Base-by-base conservation (phyloP, 2,329 filamentous ascomycete species). In the Dactylellina haptotyla region DNA sequence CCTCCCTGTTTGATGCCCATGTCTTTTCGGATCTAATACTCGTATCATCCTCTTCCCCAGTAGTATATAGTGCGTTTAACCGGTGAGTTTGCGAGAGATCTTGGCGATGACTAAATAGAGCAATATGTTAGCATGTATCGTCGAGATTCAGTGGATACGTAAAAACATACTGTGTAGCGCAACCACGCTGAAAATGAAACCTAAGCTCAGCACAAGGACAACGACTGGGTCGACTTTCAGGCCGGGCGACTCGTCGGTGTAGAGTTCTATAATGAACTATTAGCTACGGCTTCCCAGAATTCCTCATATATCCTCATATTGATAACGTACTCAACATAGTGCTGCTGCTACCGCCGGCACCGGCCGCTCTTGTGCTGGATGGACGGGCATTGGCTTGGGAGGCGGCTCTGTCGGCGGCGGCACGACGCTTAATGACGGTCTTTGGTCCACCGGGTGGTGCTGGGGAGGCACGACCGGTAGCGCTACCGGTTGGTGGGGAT, bases 111-210 rank as follows among this genome's bases (percentile, higher is more conserved):
- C 93, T 97, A 76, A 53, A 64, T 45, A 78, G 76, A n/a, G n/a
- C n/a, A n/a, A 78, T 75, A 20, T 6, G 57, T 64, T 72, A 64
- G 66, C 6, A 26, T 28, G 0, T 14, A 63, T 30, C 66, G 43
- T 66, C 37, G 16, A 45, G 10, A 14, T 20, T 28, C 63, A 12
- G 67, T 43, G 6, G 59, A 14, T 16, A 16, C 14, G n/a, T 23
- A 16, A 5, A n/a, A 56, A 85, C 92, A 79, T 88, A 98, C 95
- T 93, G 84, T 99, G 95, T 80, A 99, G 86, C 78, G 93, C 93
- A 80, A 99, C 95, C 80, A 99, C 95, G 80, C 91, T 95, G 85
- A 99, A 97, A 83, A 99, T 99, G 83, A 99, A 99, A 75, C 96
- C 95, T 79, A 99, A 88, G 80, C 92, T 96, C 78, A 99, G 86